Evolutionary conservation across 2,329 filamentous ascomycete genomes (phyloP).

Genomic region (Cercospora sesami): DNA sequence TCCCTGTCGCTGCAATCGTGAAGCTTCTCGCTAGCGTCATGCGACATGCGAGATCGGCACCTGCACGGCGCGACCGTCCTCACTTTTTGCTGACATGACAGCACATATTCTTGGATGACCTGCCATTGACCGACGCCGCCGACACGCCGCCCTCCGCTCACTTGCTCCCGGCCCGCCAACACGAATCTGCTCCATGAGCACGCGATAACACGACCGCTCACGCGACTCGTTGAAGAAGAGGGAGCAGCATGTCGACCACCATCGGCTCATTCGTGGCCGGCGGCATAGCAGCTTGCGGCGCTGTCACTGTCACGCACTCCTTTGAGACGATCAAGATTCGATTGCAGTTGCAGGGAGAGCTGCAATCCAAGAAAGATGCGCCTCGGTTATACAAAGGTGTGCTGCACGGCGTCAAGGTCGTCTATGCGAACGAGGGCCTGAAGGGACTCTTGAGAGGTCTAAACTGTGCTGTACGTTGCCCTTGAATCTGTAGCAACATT

Average conservation of each 20-base stretch:
- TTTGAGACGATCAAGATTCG: slow-evolving; percentile 99
- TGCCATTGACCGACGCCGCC: not conserved
- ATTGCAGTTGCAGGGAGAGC: slow-evolving; percentile 93
- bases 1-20: not conserved
- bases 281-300: slow-evolving; percentile 93
- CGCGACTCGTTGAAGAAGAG: slow-evolving; percentile 1
- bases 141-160: not conserved
- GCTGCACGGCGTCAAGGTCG: slow-evolving; percentile 85
- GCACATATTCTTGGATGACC: not conserved
- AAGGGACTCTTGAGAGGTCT: slow-evolving; percentile 84
- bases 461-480: slow-evolving; percentile 66
- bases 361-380: slow-evolving; percentile 81
- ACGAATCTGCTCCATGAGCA: slow-evolving; percentile 9
- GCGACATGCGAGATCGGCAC: slow-evolving; percentile 2
- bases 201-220: slow-evolving; percentile 15
- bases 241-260: slow-evolving; percentile 50
- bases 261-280: slow-evolving; percentile 82
- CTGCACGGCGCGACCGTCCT: not conserved
- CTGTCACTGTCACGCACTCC: slow-evolving; percentile 94
- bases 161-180: not conserved
- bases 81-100: slow-evolving; percentile 3
- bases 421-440: slow-evolving; percentile 85
- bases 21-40: slow-evolving; percentile 2
- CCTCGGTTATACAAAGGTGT: slow-evolving; percentile 88
- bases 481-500: not conserved